phyloP scores from a whole-genome alignment of 768 basidiomycete species.

The Coprinopsis cinerea region DNA sequence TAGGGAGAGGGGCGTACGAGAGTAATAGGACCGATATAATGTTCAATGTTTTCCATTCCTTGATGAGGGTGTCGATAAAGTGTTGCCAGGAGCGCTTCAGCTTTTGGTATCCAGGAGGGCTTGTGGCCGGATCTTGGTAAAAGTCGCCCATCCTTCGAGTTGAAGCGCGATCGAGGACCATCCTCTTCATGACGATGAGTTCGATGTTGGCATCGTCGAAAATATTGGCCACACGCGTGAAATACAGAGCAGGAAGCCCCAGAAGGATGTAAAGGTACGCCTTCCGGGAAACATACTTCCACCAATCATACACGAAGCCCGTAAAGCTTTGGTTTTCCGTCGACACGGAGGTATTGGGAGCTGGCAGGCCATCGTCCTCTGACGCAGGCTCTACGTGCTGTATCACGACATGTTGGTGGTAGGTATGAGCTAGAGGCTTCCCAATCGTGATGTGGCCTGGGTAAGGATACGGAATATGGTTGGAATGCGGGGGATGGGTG shows the following conservation, averaged over 20 bases:
- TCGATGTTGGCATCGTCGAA: slow-evolving; percentile 10
- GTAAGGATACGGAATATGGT: too few species aligned
- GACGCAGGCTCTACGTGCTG: too few species aligned
- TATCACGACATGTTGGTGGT: too few species aligned
- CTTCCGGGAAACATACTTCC: not conserved
- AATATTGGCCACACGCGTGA: slow-evolving; percentile 11
- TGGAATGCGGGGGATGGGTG: too few species aligned
- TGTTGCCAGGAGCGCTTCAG: slow-evolving; percentile 23
- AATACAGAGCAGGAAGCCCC: slow-evolving; percentile 11
- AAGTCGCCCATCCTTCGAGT: not conserved
- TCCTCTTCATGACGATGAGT: slow-evolving; percentile 1
- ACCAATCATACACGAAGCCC: not conserved
- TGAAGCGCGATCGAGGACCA: slow-evolving; percentile 4
- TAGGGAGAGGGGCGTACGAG: slow-evolving; percentile 17
- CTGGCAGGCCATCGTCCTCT: not conserved
- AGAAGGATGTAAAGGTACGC: slow-evolving; percentile 12
- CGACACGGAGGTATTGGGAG: not conserved
- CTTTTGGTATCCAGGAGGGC: slow-evolving; percentile 2
- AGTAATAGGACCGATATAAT: slow-evolving; percentile 29
- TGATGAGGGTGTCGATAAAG: slow-evolving; percentile 25
- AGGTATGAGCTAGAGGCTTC: too few species aligned
- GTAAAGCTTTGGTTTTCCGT: not conserved
- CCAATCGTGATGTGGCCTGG: too few species aligned
- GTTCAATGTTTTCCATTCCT: slow-evolving; percentile 33
- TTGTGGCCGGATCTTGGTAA: not conserved